Conservation (phyloP, 2,329 filamentous ascomycete genomes). For the Aureobasidium zeae region DNA sequence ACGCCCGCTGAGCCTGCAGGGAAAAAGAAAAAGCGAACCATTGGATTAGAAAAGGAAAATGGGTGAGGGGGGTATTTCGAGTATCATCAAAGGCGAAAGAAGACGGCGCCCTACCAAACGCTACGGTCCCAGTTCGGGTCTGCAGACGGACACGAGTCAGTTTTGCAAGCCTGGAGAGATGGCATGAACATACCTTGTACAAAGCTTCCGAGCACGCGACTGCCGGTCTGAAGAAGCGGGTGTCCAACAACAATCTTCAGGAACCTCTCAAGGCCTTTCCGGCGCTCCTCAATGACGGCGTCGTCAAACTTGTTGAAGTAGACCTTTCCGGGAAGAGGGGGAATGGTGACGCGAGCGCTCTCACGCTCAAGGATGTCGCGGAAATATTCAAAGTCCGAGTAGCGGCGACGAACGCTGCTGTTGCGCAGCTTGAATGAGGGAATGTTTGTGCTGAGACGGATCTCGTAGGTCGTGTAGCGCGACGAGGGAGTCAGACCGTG, state of each 20-base stretch:
- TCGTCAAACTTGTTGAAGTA: conserved; percentile 98
- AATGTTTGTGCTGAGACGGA: conserved; percentile 95
- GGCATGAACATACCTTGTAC: conserved; percentile 69
- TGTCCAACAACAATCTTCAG: conserved; percentile 96
- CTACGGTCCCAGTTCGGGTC: conserved; percentile 87
- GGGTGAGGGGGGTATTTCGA: neutral
- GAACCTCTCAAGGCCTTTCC: conserved; percentile 88
- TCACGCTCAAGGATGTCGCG: conserved; percentile 96
- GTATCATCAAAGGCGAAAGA: neutral
- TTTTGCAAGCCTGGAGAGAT: neutral
- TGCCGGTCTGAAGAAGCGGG: conserved; percentile 91
- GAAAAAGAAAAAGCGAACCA: conserved; percentile 2
- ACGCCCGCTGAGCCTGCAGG: conserved; percentile 18
- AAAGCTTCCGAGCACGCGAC: conserved; percentile 91
- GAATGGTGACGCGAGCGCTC: conserved; percentile 87
- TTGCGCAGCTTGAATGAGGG: conserved; percentile 90
- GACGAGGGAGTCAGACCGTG: conserved; percentile 65
- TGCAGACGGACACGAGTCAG: conserved; percentile 26
- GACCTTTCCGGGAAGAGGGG: conserved; percentile 90
- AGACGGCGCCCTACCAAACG: conserved; percentile 52
- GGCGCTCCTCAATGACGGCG: conserved; percentile 90
- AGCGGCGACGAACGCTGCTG: conserved; percentile 80
- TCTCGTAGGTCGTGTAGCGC: conserved; percentile 97
- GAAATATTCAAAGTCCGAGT: conserved; percentile 98
- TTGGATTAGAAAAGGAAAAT: conserved; percentile 1